Evolutionary conservation across 2,329 filamentous ascomycete species (phyloP).

Genomic region (Diaporthe capsici): DNA sequence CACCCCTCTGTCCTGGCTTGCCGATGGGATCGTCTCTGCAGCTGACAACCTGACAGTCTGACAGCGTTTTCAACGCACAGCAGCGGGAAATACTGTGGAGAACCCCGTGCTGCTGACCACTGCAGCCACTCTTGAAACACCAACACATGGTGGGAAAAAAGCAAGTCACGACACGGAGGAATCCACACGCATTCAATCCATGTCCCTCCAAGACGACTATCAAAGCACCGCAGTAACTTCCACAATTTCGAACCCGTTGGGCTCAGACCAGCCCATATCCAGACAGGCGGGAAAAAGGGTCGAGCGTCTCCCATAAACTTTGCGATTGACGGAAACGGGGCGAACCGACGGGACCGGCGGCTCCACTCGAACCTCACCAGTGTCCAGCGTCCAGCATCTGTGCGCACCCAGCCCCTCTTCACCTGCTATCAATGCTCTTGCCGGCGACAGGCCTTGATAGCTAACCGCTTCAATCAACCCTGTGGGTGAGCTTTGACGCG

Average conservation of each 20-base stretch:
- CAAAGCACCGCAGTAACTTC: conserved; percentile 1
- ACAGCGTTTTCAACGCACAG: background rate
- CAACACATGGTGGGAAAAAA: conserved; percentile 13
- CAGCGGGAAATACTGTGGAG: conserved; percentile 8
- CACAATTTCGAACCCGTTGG: background rate
- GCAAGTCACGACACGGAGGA: conserved; percentile 12
- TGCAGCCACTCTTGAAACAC: conserved; percentile 24
- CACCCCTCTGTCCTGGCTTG: background rate
- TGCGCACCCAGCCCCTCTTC: conserved; percentile 30
- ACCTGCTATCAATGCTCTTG: background rate
- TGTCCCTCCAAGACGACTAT: background rate
- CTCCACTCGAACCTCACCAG: conserved; percentile 35
- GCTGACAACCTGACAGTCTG: conserved; percentile 20
- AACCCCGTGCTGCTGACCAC: conserved; percentile 26
- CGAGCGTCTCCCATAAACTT: conserved; percentile 23
- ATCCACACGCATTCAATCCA: background rate
- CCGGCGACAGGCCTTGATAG: background rate
- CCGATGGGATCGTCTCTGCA: conserved; percentile 23
- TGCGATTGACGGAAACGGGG: conserved; percentile 39
- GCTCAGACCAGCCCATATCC: conserved; percentile 32
- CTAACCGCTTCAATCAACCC: conserved; percentile 4
- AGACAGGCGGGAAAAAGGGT: conserved; percentile 28
- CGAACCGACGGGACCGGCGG: conserved; percentile 40
- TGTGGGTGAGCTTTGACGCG: background rate
- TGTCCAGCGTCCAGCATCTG: conserved; percentile 32